Base-by-base conservation (phyloP, 805 yeast species). In the Wickerhamiella slavikovae region DNA sequence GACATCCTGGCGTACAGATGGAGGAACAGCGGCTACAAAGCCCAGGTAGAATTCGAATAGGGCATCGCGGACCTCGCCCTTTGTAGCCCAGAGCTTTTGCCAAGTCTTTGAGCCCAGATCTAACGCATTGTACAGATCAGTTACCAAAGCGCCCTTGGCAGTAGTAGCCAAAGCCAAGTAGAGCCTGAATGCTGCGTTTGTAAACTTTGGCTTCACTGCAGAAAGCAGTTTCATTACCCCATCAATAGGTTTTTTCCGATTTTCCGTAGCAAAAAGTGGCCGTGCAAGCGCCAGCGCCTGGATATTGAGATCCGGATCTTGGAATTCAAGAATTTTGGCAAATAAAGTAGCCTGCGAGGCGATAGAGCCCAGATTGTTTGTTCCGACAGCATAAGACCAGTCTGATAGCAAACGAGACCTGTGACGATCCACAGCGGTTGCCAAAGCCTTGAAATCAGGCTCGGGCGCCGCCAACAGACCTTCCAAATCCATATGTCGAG, bases 141-240 rank as follows among this genome's bases (percentile, higher is more conserved):
- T 71, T 2, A 70, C 48, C 28, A 65, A 47, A 2, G 56, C 49
- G 1, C 72, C 69, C 16, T 62, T 52, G 27, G 62, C 57, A 40
- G 60, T 69, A 1, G 48, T 37, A 4, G 68, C 59, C 17, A 74
- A 55, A 27, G 64, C 62, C 13, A 52, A 54, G 38, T 85, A 47
- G 7, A 82, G 41, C 25, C 63, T 49, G n/a, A 80, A 46, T 3
- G 64, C 60, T 1, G 89, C 75, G 31, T 65, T 68, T 0, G 83
- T 68, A 1, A 62, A 44, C 1, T 66, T 56, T 0, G 76, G 67
- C 37, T 71, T 65, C 36, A 60, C 49, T 31, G 66, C 62, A 35
- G 62, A 64, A 23, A 82, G 53, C 12, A 75, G 70, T 39, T 91
- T 58, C 49, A 75, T 77, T 3, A 82, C 53, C n/a, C n/a, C n/a